These are phyloP conservation scores for Amyloporia xantha DNA, from an alignment of 768 basidiomycete species.

Conservation along the genomic window DNA sequence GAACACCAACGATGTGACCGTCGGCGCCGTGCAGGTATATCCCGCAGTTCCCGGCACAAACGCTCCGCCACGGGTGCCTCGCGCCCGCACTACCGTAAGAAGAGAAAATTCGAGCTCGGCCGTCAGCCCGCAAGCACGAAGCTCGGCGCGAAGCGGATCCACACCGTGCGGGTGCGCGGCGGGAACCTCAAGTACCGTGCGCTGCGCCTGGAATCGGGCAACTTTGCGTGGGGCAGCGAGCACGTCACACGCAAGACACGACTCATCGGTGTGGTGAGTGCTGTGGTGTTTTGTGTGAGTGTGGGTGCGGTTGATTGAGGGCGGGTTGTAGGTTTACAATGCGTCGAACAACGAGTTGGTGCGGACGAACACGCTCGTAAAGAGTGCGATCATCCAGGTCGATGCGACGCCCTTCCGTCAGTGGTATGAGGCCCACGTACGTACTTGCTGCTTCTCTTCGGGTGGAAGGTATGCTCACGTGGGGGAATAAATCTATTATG, in stretches of 20 bases:
- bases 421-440: slow-evolving; percentile 97
- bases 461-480: slow-evolving; percentile 1
- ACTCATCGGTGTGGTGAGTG: slow-evolving; percentile 88
- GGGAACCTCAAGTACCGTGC: slow-evolving; percentile 95
- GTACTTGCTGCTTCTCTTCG: slow-evolving; percentile 28
- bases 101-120: slow-evolving; percentile 99
- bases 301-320: not conserved
- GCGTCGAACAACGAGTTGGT: slow-evolving; percentile 99
- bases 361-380: slow-evolving; percentile 98
- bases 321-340: slow-evolving; percentile 76
- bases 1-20: not conserved
- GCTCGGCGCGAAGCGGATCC: slow-evolving; percentile 92
- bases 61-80: slow-evolving; percentile 90
- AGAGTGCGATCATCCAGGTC: slow-evolving; percentile 92
- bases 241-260: slow-evolving; percentile 92
- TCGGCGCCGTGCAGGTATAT: slow-evolving; percentile 67
- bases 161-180: slow-evolving; percentile 91
- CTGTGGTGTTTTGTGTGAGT: not conserved
- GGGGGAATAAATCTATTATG: not conserved
- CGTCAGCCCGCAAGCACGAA: slow-evolving; percentile 97
- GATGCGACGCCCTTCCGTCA: slow-evolving; percentile 99
- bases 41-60: slow-evolving; percentile 95
- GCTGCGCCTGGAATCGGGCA: slow-evolving; percentile 92
- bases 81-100: slow-evolving; percentile 96
- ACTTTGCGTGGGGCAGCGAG: slow-evolving; percentile 99